Percentiles rank a stretch among this genome's conserved stretches.
Conservation (phyloP, 805 yeast genomes). For the Dipodascus albidus region DNA sequence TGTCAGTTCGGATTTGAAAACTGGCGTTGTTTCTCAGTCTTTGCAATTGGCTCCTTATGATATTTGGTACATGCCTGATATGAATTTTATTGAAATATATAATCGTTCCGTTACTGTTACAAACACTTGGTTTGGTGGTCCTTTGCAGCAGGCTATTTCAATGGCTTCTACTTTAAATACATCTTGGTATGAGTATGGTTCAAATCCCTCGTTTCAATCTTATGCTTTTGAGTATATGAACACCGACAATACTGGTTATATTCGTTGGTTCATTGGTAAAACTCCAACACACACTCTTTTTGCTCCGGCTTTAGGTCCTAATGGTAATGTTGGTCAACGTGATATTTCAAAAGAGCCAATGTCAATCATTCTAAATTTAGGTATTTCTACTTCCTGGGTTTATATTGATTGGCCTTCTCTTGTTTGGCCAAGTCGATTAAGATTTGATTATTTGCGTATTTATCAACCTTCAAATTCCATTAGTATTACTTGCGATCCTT, state of each 20-base stretch:
- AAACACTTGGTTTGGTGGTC: conserved; percentile 89
- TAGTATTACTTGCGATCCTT: conserved; percentile 76
- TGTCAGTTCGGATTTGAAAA: conserved; percentile 35
- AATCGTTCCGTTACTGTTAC: conserved; percentile 60
- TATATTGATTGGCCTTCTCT: conserved; percentile 80
- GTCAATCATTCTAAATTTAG: conserved; percentile 79
- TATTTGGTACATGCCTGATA: conserved; percentile 89
- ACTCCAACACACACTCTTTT: conserved; percentile 64
- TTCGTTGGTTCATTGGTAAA: conserved; percentile 79
- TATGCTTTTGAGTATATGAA: conserved; percentile 71
- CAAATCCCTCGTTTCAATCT: conserved; percentile 45
- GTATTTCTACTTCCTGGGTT: conserved; percentile 87
- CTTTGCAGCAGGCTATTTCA: conserved; percentile 86
- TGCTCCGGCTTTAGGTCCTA: conserved; percentile 71
- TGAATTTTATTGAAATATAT: conserved; percentile 62
- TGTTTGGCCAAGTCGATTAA: conserved; percentile 65
- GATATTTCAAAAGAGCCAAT: conserved; percentile 81
- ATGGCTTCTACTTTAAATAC: conserved; percentile 68
- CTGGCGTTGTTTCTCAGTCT: conserved; percentile 83
- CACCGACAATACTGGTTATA: conserved; percentile 60
- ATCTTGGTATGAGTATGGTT: conserved; percentile 68
- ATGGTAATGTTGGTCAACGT: conserved; percentile 84
- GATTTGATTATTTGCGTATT: conserved; percentile 78
- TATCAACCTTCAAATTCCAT: conserved; percentile 67
- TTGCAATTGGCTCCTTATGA: conserved; percentile 89